These are phyloP conservation scores for Alternaria sp. DNA, from an alignment of 2,329 filamentous ascomycete species.

Conservation along the genomic window DNA sequence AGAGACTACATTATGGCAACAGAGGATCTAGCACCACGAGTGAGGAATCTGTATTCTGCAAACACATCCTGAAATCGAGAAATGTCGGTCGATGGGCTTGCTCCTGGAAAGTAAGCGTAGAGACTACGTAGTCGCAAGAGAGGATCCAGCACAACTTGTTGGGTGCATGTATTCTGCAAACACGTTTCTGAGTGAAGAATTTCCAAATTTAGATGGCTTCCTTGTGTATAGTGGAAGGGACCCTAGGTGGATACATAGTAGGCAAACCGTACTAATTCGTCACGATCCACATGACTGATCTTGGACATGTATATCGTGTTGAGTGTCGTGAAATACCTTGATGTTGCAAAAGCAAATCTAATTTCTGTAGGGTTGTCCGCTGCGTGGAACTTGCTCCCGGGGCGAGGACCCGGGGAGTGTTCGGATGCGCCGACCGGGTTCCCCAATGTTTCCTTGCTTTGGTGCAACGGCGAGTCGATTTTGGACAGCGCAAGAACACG, in stretches of 20 bases:
- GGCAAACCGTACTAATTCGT: not conserved
- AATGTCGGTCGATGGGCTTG: not conserved
- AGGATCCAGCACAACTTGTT: not conserved
- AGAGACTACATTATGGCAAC: not conserved
- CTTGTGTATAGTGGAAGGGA: not conserved
- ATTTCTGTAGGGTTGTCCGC: not conserved
- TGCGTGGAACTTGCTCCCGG: not conserved
- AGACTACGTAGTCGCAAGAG: not conserved
- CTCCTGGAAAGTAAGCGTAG: not conserved
- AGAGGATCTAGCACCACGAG: not conserved
- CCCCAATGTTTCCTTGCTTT: not conserved
- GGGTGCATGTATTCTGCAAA: not conserved
- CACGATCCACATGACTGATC: not conserved
- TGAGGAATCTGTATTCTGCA: not conserved
- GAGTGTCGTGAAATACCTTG: not conserved
- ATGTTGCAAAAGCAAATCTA: not conserved
- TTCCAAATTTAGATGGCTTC: not conserved
- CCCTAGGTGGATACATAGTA: not conserved
- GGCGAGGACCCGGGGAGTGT: not conserved
- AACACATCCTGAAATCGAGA: not conserved
- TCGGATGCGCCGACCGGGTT: slow-evolving; percentile 1
- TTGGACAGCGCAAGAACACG: not conserved
- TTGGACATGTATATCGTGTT: not conserved
- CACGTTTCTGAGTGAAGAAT: not conserved
- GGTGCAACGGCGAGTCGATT: not conserved